Percentiles rank a stretch among this genome's conserved stretches.
phyloP scores from a whole-genome alignment of 108 stramenopile genomes.

The Parmales sp. region DNA sequence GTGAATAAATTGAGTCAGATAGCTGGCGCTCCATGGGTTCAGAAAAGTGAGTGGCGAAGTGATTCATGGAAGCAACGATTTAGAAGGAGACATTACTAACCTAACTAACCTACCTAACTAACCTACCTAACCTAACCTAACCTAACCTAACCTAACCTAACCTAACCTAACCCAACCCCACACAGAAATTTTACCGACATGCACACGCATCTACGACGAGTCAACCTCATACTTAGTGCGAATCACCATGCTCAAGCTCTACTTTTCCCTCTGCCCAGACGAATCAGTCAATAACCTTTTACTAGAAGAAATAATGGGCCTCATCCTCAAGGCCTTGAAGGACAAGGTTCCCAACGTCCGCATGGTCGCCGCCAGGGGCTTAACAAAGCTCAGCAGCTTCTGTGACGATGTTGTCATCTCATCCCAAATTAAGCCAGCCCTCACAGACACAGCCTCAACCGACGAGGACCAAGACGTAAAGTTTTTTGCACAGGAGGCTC shows the following conservation, averaged over 20 bases:
- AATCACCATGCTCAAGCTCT: constrained; percentile 62
- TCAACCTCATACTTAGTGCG: constrained; percentile 60
- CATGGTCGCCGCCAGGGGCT: constrained; percentile 67
- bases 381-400: constrained; percentile 13
- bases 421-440: not conserved
- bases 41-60: no score
- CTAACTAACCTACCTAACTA: no score
- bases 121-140: no score
- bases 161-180: no score
- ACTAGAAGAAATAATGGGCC: constrained; percentile 30
- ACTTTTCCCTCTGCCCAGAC: constrained; percentile 24
- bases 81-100: no score
- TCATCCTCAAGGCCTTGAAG: constrained; percentile 47
- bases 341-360: constrained; percentile 77
- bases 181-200: constrained; percentile 60
- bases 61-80: no score
- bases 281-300: constrained; percentile 16
- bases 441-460: no score
- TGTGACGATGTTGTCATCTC: not conserved
- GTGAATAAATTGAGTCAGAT: constrained; percentile 57
- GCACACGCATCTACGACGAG: constrained; percentile 57
- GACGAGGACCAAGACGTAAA: no score
- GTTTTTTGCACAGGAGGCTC: no score
- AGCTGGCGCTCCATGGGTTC: constrained; percentile 66
- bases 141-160: no score